Conservation (phyloP, 2,329 filamentous ascomycete species). For the Akanthomyces uredinophilus region DNA sequence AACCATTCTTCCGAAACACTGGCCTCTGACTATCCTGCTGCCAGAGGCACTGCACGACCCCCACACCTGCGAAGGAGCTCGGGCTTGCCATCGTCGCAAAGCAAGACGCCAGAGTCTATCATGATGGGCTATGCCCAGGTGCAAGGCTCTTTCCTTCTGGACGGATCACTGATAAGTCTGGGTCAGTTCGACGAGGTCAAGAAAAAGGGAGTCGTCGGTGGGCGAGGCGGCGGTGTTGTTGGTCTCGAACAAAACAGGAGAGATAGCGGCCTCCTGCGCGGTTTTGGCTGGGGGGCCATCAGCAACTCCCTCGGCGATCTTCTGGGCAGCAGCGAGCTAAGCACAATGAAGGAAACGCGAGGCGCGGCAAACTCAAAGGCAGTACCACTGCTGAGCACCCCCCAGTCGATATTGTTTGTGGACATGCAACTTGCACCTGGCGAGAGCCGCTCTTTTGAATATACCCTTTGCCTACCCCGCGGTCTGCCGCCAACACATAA, state of each 20-base stretch:
- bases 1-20: slow-evolving; percentile 94
- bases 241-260: slow-evolving; percentile 70
- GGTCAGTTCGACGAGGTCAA: slow-evolving; percentile 94
- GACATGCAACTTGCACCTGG: slow-evolving; percentile 83
- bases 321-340: slow-evolving; percentile 79
- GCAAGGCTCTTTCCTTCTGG: slow-evolving; percentile 84
- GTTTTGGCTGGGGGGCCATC: slow-evolving; percentile 83
- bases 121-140: slow-evolving; percentile 99
- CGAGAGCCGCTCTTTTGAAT: slow-evolving; percentile 82
- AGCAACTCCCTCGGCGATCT: slow-evolving; percentile 84
- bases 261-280: slow-evolving; percentile 73
- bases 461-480: slow-evolving; percentile 77
- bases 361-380: slow-evolving; percentile 79
- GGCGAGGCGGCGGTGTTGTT: slow-evolving; percentile 81
- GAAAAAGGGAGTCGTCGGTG: slow-evolving; percentile 82
- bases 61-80: slow-evolving; percentile 44
- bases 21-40: slow-evolving; percentile 75
- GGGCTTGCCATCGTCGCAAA: slow-evolving; percentile 37
- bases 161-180: slow-evolving; percentile 85
- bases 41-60: slow-evolving; percentile 33
- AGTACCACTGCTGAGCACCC: slow-evolving; percentile 87
- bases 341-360: slow-evolving; percentile 93
- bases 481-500: slow-evolving; percentile 88
- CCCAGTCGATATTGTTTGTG: slow-evolving; percentile 93
- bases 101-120: slow-evolving; percentile 64